Conservation (phyloP, 768 basidiomycete genomes). For the Suillus plorans region DNA sequence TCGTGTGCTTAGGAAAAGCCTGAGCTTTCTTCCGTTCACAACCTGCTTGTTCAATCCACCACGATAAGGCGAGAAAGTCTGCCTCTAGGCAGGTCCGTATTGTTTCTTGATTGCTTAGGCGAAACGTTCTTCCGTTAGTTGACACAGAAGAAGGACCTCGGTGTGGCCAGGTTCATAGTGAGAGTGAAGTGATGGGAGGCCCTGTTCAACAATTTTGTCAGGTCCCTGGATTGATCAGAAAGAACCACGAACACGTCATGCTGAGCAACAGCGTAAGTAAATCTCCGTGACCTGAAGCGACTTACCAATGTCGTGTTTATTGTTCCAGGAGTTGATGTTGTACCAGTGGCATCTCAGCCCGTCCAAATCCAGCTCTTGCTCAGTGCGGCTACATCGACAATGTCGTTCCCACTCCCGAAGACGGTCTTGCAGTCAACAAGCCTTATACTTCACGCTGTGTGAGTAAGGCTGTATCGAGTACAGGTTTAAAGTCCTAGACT, state of each 20-base stretch:
- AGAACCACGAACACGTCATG: neutral
- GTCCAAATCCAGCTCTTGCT: conserved; percentile 12
- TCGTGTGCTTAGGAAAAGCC: neutral
- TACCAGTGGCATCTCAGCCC: conserved; percentile 13
- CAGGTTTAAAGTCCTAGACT: neutral
- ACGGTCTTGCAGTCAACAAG: conserved; percentile 12
- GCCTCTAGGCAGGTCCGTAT: neutral
- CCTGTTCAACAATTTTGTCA: neutral
- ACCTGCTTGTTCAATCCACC: neutral
- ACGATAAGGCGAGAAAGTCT: neutral
- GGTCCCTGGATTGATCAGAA: neutral
- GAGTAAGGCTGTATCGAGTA: conserved; percentile 2
- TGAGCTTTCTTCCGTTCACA: neutral
- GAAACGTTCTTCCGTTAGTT: neutral
- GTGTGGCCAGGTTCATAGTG: neutral
- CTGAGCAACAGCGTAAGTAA: neutral
- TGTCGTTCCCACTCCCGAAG: conserved; percentile 11
- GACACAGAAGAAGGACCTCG: neutral
- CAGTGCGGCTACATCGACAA: conserved; percentile 13
- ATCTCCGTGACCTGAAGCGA: neutral
- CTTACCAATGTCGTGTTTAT: neutral
- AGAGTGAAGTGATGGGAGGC: neutral
- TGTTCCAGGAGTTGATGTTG: conserved; percentile 21
- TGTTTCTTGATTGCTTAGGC: neutral
- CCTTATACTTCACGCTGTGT: conserved; percentile 16